These are phyloP conservation scores for Euclidium syriacum DNA, from an alignment of 345 rosid species.

Conservation along the genomic window DNA sequence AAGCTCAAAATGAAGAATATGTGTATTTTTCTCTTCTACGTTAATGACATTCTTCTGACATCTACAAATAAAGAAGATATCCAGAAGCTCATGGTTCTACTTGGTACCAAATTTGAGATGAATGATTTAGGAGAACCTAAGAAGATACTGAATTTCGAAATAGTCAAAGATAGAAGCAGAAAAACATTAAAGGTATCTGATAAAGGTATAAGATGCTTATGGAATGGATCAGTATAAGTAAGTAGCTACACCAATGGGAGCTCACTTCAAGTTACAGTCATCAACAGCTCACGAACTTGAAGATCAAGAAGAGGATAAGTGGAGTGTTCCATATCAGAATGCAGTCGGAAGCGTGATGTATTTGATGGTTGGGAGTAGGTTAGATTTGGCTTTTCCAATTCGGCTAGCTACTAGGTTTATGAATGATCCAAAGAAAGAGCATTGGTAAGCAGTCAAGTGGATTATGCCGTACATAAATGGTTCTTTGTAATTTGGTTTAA, in stretches of 20 bases:
- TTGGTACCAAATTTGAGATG: too few relatives aligned
- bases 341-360: neutral
- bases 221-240: neutral
- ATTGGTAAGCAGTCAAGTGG: neutral
- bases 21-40: too few relatives aligned
- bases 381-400: neutral
- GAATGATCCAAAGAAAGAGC: neutral
- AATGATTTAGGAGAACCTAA: too few relatives aligned
- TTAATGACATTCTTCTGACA: too few relatives aligned
- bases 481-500: neutral
- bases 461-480: neutral
- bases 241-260: neutral
- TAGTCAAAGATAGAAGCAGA: too few relatives aligned
- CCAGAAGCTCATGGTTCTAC: too few relatives aligned
- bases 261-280: neutral
- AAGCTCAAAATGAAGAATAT: too few relatives aligned
- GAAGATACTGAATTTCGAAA: too few relatives aligned
- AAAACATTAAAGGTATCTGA: too few relatives aligned
- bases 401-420: neutral
- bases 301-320: too few relatives aligned
- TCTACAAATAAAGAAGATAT: too few relatives aligned
- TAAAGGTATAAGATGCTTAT: neutral
- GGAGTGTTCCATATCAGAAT: neutral
- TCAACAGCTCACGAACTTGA: too few relatives aligned
- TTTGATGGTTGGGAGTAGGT: neutral